These are phyloP conservation scores for Claviceps fusiformis DNA, from an alignment of 2,329 filamentous ascomycete genomes.

Conservation along the genomic window DNA sequence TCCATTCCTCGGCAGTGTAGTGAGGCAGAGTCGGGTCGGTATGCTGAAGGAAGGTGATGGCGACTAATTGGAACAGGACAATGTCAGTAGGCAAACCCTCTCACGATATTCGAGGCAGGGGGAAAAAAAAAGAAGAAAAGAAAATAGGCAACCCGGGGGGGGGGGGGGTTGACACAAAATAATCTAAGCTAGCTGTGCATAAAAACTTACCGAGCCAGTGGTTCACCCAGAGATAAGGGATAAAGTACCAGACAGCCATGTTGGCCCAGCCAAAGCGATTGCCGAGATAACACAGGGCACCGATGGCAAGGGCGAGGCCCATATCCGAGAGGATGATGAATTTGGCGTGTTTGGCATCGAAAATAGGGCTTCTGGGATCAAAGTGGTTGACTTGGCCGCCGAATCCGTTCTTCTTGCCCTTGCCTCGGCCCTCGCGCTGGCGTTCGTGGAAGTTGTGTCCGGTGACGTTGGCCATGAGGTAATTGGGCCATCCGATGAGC, in stretches of 20 bases:
- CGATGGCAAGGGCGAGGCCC: slow-evolving; percentile 52
- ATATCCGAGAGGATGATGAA: slow-evolving; percentile 78
- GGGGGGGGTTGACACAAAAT: too few relatives aligned
- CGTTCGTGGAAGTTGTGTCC: slow-evolving; percentile 90
- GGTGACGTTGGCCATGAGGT: slow-evolving; percentile 82
- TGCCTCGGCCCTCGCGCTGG: slow-evolving; percentile 84
- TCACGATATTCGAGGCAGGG: too few relatives aligned
- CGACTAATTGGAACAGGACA: slow-evolving; percentile 46
- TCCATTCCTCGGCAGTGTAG: slow-evolving; percentile 79
- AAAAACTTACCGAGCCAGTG: slow-evolving; percentile 82
- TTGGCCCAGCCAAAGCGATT: slow-evolving; percentile 74
- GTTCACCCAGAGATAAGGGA: slow-evolving; percentile 96
- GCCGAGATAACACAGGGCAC: slow-evolving; percentile 53
- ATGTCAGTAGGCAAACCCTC: not conserved
- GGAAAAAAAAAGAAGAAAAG: too few relatives aligned
- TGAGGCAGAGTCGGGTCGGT: slow-evolving; percentile 89
- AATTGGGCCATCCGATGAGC: slow-evolving; percentile 84
- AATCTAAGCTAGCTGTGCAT: too few relatives aligned
- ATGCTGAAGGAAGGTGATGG: slow-evolving; percentile 95
- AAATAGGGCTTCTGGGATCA: slow-evolving; percentile 73
- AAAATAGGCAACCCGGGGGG: too few relatives aligned
- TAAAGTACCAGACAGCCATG: slow-evolving; percentile 84
- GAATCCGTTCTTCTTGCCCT: slow-evolving; percentile 78
- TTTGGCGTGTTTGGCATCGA: slow-evolving; percentile 80
- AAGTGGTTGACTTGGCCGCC: slow-evolving; percentile 89